Evolutionary conservation across 495 filamentous ascomycete species (phyloP).

Genomic region (Penicillium salamii): DNA sequence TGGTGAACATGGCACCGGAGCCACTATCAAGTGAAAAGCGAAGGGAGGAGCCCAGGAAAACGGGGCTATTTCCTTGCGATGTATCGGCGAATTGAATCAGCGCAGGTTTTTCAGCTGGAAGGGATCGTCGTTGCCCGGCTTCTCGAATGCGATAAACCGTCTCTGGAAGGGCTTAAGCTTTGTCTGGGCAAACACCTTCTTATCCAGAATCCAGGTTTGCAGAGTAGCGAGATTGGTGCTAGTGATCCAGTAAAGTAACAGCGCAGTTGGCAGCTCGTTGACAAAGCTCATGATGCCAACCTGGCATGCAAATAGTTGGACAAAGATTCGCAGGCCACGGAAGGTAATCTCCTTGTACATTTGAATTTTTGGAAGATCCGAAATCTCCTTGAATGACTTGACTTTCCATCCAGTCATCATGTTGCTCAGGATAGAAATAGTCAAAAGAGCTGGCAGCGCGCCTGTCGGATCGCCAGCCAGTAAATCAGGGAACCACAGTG

Average conservation of each 20-base stretch:
- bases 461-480: constrained; percentile 64
- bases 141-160: constrained; percentile 15
- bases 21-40: too few relatives aligned
- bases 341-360: constrained; percentile 19
- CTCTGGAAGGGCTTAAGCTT: constrained; percentile 19
- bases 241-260: constrained; percentile 72
- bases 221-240: constrained; percentile 43
- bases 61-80: too few relatives aligned
- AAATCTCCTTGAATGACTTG: constrained; percentile 11
- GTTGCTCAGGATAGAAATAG: constrained; percentile 36
- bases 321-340: constrained; percentile 21
- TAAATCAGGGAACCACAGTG: constrained; percentile 80
- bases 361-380: constrained; percentile 25
- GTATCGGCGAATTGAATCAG: not conserved
- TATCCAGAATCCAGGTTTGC: constrained; percentile 35
- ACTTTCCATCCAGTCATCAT: constrained; percentile 32
- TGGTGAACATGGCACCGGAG: not conserved
- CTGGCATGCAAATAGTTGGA: constrained; percentile 31
- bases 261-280: constrained; percentile 53
- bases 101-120: constrained; percentile 18
- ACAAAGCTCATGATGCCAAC: constrained; percentile 31
- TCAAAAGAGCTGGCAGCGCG: constrained; percentile 60
- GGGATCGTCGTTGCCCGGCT: constrained; percentile 11
- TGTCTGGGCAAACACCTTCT: constrained; percentile 31
- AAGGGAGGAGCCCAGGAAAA: too few relatives aligned